Percentiles rank a stretch among this genome's conserved stretches.
Evolutionary conservation across 257 asterid species (phyloP).

Genomic region (Craterostigma plantagineum): DNA sequence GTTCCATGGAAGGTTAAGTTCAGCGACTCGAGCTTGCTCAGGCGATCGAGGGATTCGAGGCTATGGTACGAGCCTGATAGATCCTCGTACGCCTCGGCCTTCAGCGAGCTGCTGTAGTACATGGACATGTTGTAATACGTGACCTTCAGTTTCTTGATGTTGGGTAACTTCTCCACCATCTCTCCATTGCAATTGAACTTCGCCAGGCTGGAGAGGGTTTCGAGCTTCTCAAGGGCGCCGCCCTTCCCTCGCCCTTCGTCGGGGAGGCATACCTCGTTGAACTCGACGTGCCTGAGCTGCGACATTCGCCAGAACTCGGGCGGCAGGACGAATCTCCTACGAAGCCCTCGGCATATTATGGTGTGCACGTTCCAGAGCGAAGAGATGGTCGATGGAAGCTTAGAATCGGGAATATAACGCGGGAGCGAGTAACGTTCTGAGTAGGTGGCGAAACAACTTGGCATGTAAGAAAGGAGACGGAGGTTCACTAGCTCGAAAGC

Average conservation of each 20-base stretch:
- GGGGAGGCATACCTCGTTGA: neutral
- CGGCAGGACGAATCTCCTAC: neutral
- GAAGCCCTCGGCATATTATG: neutral
- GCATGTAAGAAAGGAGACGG: no score
- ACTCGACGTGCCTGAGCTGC: constrained; percentile 2
- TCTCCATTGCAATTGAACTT: neutral
- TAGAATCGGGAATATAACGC: no score
- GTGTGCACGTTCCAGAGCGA: no score
- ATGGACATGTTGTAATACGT: neutral
- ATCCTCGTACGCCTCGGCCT: neutral
- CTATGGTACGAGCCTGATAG: neutral
- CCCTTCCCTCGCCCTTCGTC: neutral
- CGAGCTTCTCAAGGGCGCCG: neutral
- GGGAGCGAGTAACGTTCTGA: no score
- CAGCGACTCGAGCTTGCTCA: constrained; percentile 1
- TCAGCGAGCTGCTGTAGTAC: neutral
- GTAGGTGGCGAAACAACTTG: no score
- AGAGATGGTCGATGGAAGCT: no score
- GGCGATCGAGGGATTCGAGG: no score
- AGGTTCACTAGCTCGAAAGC: no score
- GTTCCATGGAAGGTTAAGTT: neutral
- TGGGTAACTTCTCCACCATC: constrained; percentile 3
- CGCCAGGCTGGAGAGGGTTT: neutral
- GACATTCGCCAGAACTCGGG: constrained; percentile 1
- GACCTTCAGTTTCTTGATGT: constrained; percentile 1